Evolutionary conservation across 2,329 filamentous ascomycete species (phyloP).

Genomic region (Setomelanomma holmii): DNA sequence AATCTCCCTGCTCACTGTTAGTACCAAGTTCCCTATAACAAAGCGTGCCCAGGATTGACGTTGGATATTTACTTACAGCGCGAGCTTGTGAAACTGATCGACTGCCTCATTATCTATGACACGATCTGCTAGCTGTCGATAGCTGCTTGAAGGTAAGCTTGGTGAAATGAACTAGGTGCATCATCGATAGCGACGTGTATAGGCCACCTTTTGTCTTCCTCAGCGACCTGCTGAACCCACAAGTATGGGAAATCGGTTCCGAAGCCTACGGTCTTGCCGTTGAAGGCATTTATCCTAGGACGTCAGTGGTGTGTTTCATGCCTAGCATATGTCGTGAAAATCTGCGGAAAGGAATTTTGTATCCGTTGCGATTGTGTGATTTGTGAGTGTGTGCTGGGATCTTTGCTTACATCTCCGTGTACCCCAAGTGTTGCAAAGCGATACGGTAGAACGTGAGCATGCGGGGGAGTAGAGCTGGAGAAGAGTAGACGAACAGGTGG

Average conservation of each 20-base stretch:
- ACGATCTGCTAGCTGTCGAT: too few relatives aligned
- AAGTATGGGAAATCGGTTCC: slow-evolving; percentile 25
- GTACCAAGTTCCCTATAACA: too few relatives aligned
- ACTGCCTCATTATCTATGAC: slow-evolving; percentile 12
- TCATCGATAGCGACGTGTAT: slow-evolving; percentile 12
- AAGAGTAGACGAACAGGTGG: slow-evolving; percentile 22
- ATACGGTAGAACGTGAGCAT: slow-evolving; percentile 21
- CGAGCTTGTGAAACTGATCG: not conserved
- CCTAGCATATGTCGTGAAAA: too few relatives aligned
- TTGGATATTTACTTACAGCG: slow-evolving; percentile 5
- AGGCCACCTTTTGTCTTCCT: slow-evolving; percentile 15
- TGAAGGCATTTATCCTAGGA: slow-evolving; percentile 15
- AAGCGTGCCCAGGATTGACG: too few relatives aligned
- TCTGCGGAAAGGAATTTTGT: too few relatives aligned
- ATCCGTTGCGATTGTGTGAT: too few relatives aligned
- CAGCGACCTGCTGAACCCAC: slow-evolving; percentile 18
- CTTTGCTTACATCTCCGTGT: too few relatives aligned
- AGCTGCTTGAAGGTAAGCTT: not conserved
- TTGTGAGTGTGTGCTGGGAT: too few relatives aligned
- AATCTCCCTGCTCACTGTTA: not conserved
- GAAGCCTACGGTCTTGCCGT: slow-evolving; percentile 14
- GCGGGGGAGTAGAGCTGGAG: slow-evolving; percentile 9
- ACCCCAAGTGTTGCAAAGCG: slow-evolving; percentile 10
- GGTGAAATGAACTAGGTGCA: not conserved
- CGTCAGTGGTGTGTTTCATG: slow-evolving; percentile 21